Percentiles rank a stretch among this genome's conserved stretches.
phyloP scores from a whole-genome alignment of 1,284 basidiomycete species.

The Apiotrichum domesticum region DNA sequence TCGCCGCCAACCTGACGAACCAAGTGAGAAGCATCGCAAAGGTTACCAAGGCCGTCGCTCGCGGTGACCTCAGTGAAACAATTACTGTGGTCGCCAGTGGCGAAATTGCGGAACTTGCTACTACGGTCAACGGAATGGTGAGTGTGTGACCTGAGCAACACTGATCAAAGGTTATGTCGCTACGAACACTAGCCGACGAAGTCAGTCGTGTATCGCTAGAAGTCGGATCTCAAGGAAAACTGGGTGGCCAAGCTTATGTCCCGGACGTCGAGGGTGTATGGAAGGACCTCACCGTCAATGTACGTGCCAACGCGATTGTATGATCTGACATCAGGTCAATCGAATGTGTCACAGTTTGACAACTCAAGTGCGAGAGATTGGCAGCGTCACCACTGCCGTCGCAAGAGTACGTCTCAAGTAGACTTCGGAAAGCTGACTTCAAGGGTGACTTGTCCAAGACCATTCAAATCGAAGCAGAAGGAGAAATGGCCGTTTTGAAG shows the following conservation, averaged over 20 bases:
- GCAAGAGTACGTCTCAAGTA: slow-evolving; percentile 49
- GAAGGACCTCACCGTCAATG: slow-evolving; percentile 84
- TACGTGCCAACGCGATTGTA: slow-evolving; percentile 45
- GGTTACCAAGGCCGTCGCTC: slow-evolving; percentile 96
- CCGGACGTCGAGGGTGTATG: slow-evolving; percentile 93
- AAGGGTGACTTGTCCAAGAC: slow-evolving; percentile 52
- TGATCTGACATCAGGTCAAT: slow-evolving; percentile 58
- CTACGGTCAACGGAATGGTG: slow-evolving; percentile 96
- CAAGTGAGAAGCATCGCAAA: slow-evolving; percentile 92
- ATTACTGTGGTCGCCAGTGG: slow-evolving; percentile 95
- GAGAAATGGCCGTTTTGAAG: slow-evolving; percentile 80
- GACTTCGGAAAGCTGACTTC: slow-evolving; percentile 7
- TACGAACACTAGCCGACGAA: slow-evolving; percentile 86
- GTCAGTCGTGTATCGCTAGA: slow-evolving; percentile 93
- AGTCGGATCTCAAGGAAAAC: slow-evolving; percentile 82
- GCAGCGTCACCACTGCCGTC: slow-evolving; percentile 85
- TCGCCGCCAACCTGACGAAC: slow-evolving; percentile 89
- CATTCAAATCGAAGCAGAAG: slow-evolving; percentile 69
- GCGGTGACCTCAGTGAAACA: slow-evolving; percentile 90
- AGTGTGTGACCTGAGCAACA: neutral
- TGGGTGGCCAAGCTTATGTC: slow-evolving; percentile 82
- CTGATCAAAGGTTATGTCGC: slow-evolving; percentile 57
- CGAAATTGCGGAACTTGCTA: slow-evolving; percentile 94
- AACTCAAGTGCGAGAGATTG: slow-evolving; percentile 89
- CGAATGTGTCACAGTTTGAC: slow-evolving; percentile 89